Evolutionary conservation across 73 alveolate genomes (phyloP).

Genomic region (Tetrahymena borealis): DNA sequence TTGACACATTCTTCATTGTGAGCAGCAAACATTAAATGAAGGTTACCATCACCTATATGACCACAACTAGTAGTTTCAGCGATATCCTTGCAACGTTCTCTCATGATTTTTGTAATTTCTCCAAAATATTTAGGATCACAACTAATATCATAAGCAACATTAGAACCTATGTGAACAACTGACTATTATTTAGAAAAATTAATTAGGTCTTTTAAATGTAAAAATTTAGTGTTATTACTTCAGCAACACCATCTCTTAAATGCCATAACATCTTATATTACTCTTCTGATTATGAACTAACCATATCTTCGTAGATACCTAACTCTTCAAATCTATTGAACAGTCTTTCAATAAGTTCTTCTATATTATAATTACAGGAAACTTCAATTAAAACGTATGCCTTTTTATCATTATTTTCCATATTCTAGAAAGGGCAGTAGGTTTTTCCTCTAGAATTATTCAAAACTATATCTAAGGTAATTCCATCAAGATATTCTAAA

Average conservation of each 20-base stretch:
- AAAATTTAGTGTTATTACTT: neutral
- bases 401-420: neutral
- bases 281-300: neutral
- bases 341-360: neutral
- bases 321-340: neutral
- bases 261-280: slow-evolving; percentile 15
- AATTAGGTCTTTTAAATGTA: neutral
- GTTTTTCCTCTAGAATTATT: neutral
- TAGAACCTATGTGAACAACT: slow-evolving; percentile 22
- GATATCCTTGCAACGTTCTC: slow-evolving; percentile 1
- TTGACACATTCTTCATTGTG: slow-evolving; percentile 8
- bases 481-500: neutral
- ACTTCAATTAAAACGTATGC: neutral
- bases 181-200: neutral
- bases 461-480: neutral
- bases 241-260: slow-evolving; percentile 35
- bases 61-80: slow-evolving; percentile 17
- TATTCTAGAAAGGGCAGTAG: neutral
- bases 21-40: slow-evolving; percentile 6
- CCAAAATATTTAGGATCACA: slow-evolving; percentile 37
- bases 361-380: neutral
- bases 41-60: slow-evolving; percentile 44
- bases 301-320: neutral
- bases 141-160: slow-evolving; percentile 25
- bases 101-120: slow-evolving; percentile 4